phyloP scores from a whole-genome alignment of 1,139 yeast species.

The Chernovozyma aurita region DNA sequence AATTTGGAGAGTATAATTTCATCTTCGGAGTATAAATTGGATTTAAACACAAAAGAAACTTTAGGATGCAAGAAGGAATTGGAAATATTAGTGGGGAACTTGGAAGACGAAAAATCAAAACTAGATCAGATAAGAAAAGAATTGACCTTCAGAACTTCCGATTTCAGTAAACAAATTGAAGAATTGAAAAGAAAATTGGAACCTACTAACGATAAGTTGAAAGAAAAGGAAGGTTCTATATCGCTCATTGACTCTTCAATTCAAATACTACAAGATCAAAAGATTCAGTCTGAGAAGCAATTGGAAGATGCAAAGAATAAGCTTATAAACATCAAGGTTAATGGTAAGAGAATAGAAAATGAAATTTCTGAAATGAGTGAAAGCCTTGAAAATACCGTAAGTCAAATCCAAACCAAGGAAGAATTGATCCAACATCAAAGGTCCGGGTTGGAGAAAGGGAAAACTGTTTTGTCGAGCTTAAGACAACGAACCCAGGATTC shows the following conservation, averaged over 20 bases:
- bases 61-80: slow-evolving; percentile 38
- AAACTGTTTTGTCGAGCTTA: slow-evolving; percentile 46
- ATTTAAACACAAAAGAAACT: slow-evolving; percentile 41
- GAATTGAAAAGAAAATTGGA: slow-evolving; percentile 60
- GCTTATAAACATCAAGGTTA: slow-evolving; percentile 44
- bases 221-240: slow-evolving; percentile 61
- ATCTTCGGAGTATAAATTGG: slow-evolving; percentile 46
- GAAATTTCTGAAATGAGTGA: slow-evolving; percentile 37
- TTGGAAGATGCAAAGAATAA: slow-evolving; percentile 44
- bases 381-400: slow-evolving; percentile 44
- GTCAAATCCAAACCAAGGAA: slow-evolving; percentile 57
- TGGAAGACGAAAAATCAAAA: slow-evolving; percentile 49
- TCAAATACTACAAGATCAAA: slow-evolving; percentile 52
- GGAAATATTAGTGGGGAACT: slow-evolving; percentile 37
- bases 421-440: slow-evolving; percentile 51
- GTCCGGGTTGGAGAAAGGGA: slow-evolving; percentile 46
- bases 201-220: slow-evolving; percentile 78
- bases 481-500: slow-evolving; percentile 70
- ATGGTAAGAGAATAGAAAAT: slow-evolving; percentile 51
- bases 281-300: slow-evolving; percentile 39
- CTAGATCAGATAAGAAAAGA: slow-evolving; percentile 62
- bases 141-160: slow-evolving; percentile 70
- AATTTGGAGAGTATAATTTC: slow-evolving; percentile 29
- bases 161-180: slow-evolving; percentile 60
- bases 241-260: slow-evolving; percentile 64